Evolutionary conservation across 1,284 basidiomycete genomes (phyloP).

Genomic region (Agaricales sp.): DNA sequence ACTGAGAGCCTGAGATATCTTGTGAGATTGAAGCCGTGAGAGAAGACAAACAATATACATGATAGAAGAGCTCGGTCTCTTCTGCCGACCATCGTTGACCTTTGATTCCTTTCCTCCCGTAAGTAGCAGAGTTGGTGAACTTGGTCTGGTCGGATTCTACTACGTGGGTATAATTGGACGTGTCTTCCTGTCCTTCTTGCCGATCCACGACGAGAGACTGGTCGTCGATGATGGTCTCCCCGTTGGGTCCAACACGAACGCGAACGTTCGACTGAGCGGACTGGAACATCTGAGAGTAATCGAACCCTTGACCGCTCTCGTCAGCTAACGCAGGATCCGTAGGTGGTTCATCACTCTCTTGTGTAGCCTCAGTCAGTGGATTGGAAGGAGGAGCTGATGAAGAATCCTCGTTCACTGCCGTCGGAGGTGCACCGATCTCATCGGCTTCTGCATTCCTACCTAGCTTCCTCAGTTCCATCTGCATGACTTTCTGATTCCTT

Average conservation of each 20-base stretch:
- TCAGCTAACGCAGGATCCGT: slow-evolving; percentile 18
- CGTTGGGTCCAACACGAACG: slow-evolving; percentile 72
- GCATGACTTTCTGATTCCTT: slow-evolving; percentile 43
- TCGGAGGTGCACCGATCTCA: slow-evolving; percentile 12
- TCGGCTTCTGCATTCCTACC: slow-evolving; percentile 38
- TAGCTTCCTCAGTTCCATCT: slow-evolving; percentile 66
- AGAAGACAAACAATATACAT: slow-evolving; percentile 35
- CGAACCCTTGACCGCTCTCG: slow-evolving; percentile 46
- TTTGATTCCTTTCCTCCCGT: slow-evolving; percentile 57
- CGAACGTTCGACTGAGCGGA: slow-evolving; percentile 71
- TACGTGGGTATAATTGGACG: slow-evolving; percentile 64
- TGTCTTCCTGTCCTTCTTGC: slow-evolving; percentile 47
- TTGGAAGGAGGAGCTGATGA: neutral
- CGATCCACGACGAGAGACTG: slow-evolving; percentile 71
- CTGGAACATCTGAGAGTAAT: slow-evolving; percentile 52
- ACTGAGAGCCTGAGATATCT: slow-evolving; percentile 54
- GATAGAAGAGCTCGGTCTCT: slow-evolving; percentile 80
- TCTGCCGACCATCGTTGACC: slow-evolving; percentile 77
- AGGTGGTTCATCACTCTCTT: slow-evolving; percentile 3
- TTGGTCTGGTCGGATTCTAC: slow-evolving; percentile 77
- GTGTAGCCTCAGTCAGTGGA: neutral
- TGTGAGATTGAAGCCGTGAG: slow-evolving; percentile 6
- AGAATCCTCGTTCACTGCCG: slow-evolving; percentile 10
- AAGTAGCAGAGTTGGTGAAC: slow-evolving; percentile 79
- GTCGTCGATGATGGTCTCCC: slow-evolving; percentile 75